Percentiles rank a stretch among this genome's conserved stretches.
These are phyloP conservation scores for Xylaria bambusicola DNA, from an alignment of 495 filamentous ascomycete genomes.

Conservation along the genomic window DNA sequence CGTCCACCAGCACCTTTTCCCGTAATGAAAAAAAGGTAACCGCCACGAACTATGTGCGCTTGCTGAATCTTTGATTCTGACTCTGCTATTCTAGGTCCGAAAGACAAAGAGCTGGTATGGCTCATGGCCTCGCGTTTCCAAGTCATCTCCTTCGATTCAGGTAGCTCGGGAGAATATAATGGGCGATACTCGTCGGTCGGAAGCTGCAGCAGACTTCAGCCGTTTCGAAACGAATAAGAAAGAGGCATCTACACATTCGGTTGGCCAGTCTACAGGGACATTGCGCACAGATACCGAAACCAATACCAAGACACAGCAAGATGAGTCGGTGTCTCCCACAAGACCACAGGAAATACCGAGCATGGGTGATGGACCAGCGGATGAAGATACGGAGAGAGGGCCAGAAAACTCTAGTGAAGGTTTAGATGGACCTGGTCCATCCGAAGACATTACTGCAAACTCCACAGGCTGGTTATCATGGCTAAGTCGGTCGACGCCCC, in stretches of 20 bases:
- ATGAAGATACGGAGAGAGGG: background rate
- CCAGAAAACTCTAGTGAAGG: background rate
- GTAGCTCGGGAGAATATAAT: slow-evolving; percentile 77
- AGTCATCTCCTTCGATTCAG: slow-evolving; percentile 71
- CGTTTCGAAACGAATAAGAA: slow-evolving; percentile 47
- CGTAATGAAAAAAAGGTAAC: slow-evolving; percentile 26
- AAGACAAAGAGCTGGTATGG: slow-evolving; percentile 65
- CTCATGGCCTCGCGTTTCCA: slow-evolving; percentile 66
- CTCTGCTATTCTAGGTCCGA: slow-evolving; percentile 40
- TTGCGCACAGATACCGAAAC: slow-evolving; percentile 32
- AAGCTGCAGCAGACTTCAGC: slow-evolving; percentile 44
- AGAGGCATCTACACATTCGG: slow-evolving; percentile 26
- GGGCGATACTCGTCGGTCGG: slow-evolving; percentile 49
- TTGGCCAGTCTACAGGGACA: slow-evolving; percentile 27
- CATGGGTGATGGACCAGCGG: background rate
- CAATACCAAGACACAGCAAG: slow-evolving; percentile 21
- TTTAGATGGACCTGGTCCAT: too few species aligned
- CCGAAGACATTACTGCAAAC: too few species aligned
- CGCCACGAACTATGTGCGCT: too few species aligned
- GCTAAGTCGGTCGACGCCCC: slow-evolving; percentile 44
- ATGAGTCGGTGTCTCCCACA: slow-evolving; percentile 29
- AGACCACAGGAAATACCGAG: background rate
- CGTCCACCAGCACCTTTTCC: slow-evolving; percentile 19
- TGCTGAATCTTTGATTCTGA: too few species aligned
- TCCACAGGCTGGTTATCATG: slow-evolving; percentile 61